These are phyloP conservation scores for Cladosporium colombiae DNA, from an alignment of 2,329 filamentous ascomycete species.

Conservation along the genomic window DNA sequence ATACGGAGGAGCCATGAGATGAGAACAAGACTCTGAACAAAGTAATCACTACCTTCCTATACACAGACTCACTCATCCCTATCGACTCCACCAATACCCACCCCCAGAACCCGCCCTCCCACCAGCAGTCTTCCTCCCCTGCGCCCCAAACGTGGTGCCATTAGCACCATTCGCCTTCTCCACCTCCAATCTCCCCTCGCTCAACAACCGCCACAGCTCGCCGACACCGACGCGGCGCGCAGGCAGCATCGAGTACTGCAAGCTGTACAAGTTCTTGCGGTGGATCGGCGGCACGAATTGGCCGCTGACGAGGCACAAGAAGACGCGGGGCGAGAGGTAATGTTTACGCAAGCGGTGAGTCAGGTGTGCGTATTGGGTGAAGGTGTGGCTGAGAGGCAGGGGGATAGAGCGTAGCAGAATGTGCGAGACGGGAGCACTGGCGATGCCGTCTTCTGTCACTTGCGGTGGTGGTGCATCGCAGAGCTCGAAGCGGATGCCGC, in stretches of 20 bases:
- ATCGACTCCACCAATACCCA: conserved; percentile 19
- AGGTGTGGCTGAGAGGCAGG: conserved; percentile 88
- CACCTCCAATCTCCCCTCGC: conserved; percentile 20
- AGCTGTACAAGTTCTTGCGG: conserved; percentile 87
- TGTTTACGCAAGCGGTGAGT: conserved; percentile 90
- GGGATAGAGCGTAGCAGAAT: conserved; percentile 69
- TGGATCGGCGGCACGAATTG: conserved; percentile 95
- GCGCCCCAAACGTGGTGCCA: neutral
- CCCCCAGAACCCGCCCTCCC: neutral
- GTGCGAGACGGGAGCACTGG: conserved; percentile 2
- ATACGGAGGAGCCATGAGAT: too few relatives aligned
- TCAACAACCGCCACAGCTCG: conserved; percentile 71
- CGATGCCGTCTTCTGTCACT: conserved; percentile 38
- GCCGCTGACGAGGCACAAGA: conserved; percentile 84
- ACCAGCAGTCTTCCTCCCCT: conserved; percentile 4
- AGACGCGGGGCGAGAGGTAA: conserved; percentile 85
- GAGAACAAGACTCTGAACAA: too few relatives aligned
- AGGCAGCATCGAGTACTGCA: conserved; percentile 98
- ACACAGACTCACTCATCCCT: neutral
- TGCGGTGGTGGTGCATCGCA: conserved; percentile 41
- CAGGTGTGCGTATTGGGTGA: conserved; percentile 95
- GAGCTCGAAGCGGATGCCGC: conserved; percentile 88
- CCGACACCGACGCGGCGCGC: conserved; percentile 74
- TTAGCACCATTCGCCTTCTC: conserved; percentile 25
- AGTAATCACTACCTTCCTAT: neutral